phyloP scores from a whole-genome alignment of 139 green algal genomes.

The Chlorella ohadii region DNA sequence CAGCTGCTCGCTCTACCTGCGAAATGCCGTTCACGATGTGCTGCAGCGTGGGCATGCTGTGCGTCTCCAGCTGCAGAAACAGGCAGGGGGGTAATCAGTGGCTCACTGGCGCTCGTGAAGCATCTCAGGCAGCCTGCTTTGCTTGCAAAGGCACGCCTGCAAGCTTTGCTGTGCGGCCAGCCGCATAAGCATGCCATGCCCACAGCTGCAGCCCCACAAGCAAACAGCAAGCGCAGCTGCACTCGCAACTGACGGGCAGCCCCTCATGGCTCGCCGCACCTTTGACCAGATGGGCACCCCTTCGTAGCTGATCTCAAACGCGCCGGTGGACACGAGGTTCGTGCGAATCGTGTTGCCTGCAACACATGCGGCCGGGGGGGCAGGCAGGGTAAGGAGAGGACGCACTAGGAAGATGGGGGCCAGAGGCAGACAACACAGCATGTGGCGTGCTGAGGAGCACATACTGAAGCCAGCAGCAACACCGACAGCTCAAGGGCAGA shows the following conservation, averaged over 20 bases:
- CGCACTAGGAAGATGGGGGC: too few species aligned
- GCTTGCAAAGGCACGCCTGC: too few species aligned
- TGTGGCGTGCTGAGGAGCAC: too few species aligned
- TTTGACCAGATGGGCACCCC: background rate
- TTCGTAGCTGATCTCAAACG: slow-evolving; percentile 21
- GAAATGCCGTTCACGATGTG: slow-evolving; percentile 54
- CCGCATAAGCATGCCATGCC: too few species aligned
- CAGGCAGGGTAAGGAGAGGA: background rate
- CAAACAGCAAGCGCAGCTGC: too few species aligned
- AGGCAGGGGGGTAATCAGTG: background rate
- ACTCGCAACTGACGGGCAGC: too few species aligned
- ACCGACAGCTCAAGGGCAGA: too few species aligned
- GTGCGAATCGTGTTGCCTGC: slow-evolving; percentile 19
- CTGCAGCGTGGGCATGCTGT: slow-evolving; percentile 56
- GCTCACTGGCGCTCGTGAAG: too few species aligned
- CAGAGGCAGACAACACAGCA: background rate
- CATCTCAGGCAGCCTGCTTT: too few species aligned
- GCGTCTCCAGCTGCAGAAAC: slow-evolving; percentile 54
- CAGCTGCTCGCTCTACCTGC: background rate
- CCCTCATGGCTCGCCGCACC: background rate
- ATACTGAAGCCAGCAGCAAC: too few species aligned
- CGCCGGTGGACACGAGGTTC: slow-evolving; percentile 20
- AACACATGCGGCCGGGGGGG: background rate
- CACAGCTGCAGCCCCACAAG: too few species aligned
- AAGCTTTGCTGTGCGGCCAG: too few species aligned